Percentiles rank a stretch among this genome's conserved stretches.
phyloP scores from a whole-genome alignment of 352 stramenopile species.

The Pythium scleroteichum region DNA sequence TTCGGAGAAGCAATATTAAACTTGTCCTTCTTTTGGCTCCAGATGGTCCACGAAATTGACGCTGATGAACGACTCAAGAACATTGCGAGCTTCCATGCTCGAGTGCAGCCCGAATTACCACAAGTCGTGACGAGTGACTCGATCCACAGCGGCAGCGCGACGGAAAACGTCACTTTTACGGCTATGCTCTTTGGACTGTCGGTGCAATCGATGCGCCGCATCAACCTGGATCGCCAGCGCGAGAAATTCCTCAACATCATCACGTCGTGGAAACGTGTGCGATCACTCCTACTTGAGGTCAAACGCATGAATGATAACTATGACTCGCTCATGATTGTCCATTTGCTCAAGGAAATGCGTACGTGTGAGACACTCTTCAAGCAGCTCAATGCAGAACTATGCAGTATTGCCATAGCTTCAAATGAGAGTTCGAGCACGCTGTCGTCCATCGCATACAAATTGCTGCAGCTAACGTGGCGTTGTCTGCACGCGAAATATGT shows the following conservation, averaged over 20 bases:
- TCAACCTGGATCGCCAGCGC: slow-evolving; percentile 40
- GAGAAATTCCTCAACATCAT: slow-evolving; percentile 40
- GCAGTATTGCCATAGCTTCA: slow-evolving; percentile 60
- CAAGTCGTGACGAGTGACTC: slow-evolving; percentile 71
- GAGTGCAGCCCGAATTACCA: slow-evolving; percentile 66
- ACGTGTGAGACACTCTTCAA: slow-evolving; percentile 77
- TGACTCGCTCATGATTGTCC: slow-evolving; percentile 63
- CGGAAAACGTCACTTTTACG: slow-evolving; percentile 77
- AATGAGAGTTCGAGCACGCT: slow-evolving; percentile 72
- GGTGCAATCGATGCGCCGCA: slow-evolving; percentile 30
- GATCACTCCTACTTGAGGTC: slow-evolving; percentile 53
- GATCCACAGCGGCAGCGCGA: slow-evolving; percentile 58
- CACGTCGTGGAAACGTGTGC: slow-evolving; percentile 78
- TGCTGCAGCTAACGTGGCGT: slow-evolving; percentile 64
- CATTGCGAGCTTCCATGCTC: slow-evolving; percentile 62
- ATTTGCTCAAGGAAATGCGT: slow-evolving; percentile 83
- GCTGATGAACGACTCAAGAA: slow-evolving; percentile 68
- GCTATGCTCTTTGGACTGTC: slow-evolving; percentile 76
- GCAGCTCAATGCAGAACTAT: slow-evolving; percentile 67
- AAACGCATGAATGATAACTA: slow-evolving; percentile 80
- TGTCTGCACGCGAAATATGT: slow-evolving; percentile 38
- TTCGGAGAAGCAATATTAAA: background rate
- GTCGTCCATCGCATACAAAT: slow-evolving; percentile 67
- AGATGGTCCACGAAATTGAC: slow-evolving; percentile 84
- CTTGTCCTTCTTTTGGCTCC: background rate